phyloP scores from a whole-genome alignment of 306 rosid species.

The Astragalus glycyphyllos region DNA sequence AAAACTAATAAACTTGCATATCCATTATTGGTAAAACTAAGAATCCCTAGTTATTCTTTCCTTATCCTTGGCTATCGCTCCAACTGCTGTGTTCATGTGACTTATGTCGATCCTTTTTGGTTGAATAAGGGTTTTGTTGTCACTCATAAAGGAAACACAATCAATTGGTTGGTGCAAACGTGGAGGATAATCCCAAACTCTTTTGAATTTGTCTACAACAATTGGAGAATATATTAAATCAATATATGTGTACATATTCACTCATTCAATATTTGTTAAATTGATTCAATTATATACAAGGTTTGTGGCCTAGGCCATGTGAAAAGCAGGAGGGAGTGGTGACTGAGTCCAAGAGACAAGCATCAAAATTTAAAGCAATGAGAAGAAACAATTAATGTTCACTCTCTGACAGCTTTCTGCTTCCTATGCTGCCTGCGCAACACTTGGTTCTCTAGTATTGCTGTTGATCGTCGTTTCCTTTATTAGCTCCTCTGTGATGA shows the following conservation, averaged over 20 bases:
- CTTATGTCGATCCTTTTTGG: constrained; percentile 5
- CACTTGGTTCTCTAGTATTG: constrained; percentile 23
- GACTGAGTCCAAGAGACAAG: constrained; percentile 4
- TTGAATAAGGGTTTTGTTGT: constrained; percentile 42
- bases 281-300: neutral
- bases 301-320: constrained; percentile 5
- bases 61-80: neutral
- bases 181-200: constrained; percentile 42
- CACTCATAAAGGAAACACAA: constrained; percentile 24
- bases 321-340: neutral
- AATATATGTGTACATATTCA: too few relatives aligned
- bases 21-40: neutral
- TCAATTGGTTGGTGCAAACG: constrained; percentile 30
- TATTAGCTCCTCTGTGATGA: constrained; percentile 6
- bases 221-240: too few relatives aligned
- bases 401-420: constrained; percentile 33
- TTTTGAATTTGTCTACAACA: neutral
- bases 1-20: too few relatives aligned
- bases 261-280: neutral
- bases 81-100: constrained; percentile 5
- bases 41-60: neutral
- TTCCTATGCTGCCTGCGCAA: neutral
- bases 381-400: neutral
- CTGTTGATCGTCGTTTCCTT: constrained; percentile 24
- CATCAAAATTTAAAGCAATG: neutral